phyloP scores from a whole-genome alignment of 2,329 filamentous ascomycete species.

The Cryphonectria nitschkei region DNA sequence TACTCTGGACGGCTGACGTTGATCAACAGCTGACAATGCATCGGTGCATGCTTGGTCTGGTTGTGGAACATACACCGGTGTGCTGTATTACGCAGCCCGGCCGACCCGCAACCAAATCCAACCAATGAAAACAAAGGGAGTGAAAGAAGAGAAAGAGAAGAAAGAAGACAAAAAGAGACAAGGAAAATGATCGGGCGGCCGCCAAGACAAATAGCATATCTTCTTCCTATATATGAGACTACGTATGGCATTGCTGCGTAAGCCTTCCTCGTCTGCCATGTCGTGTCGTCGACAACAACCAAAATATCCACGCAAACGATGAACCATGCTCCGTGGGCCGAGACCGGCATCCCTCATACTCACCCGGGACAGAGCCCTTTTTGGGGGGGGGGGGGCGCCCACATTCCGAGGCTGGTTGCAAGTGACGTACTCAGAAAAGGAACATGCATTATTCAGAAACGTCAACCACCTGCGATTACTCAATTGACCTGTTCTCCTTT shows the following conservation, averaged over 20 bases:
- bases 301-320: too few species aligned
- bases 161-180: too few species aligned
- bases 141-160: too few species aligned
- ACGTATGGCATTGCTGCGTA: not conserved
- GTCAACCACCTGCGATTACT: not conserved
- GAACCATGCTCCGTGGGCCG: too few species aligned
- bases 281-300: too few species aligned
- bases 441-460: not conserved
- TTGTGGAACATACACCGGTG: not conserved
- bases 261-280: not conserved
- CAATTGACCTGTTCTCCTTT: not conserved
- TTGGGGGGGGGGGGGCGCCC: too few species aligned
- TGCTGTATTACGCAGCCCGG: not conserved
- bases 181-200: not conserved
- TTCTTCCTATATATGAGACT: too few species aligned
- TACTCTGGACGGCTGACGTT: not conserved
- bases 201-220: not conserved
- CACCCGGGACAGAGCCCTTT: too few species aligned
- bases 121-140: not conserved
- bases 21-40: not conserved
- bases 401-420: not conserved
- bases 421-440: not conserved
- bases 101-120: not conserved
- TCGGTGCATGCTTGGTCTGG: not conserved
- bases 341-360: too few species aligned